Conservation (phyloP, 139 green algal species). For the Coelastrella sp. region DNA sequence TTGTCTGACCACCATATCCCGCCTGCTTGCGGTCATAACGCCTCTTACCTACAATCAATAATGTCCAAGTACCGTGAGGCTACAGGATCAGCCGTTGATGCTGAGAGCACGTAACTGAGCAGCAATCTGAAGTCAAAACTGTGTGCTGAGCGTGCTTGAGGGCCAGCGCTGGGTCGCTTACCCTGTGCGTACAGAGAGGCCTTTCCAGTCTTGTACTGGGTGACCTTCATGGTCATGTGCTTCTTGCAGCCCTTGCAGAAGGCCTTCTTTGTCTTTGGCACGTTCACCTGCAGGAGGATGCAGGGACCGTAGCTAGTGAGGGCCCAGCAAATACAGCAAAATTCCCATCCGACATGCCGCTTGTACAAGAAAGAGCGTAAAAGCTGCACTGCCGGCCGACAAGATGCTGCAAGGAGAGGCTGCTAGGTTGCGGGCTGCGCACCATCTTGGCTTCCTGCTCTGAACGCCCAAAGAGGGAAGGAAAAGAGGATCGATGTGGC, state of each 20-base stretch:
- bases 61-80: not conserved
- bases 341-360: too few relatives aligned
- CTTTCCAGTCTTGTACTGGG: constrained; percentile 99
- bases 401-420: not conserved
- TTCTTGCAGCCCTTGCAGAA: constrained; percentile 99
- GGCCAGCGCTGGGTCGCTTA: constrained; percentile 19
- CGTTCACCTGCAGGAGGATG: constrained; percentile 89
- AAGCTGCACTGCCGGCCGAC: not conserved
- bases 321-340: too few relatives aligned
- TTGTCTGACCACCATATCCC: constrained; percentile 99
- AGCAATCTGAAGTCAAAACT: not conserved
- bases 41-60: constrained; percentile 89
- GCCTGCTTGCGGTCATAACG: constrained; percentile 99
- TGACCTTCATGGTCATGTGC: constrained; percentile 99
- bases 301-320: not conserved
- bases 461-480: not conserved
- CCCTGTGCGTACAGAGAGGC: constrained; percentile 97
- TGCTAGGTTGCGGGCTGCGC: not conserved
- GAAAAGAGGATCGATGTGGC: not conserved
- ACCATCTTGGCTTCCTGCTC: constrained; percentile 19
- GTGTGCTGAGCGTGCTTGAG: constrained; percentile 4
- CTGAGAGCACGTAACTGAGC: not conserved
- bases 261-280: constrained; percentile 98
- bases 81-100: not conserved
- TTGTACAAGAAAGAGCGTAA: not conserved